Base-by-base conservation (phyloP, 225 moss, liverwort and hornwort genomes). In the Marchantia polymorpha region DNA sequence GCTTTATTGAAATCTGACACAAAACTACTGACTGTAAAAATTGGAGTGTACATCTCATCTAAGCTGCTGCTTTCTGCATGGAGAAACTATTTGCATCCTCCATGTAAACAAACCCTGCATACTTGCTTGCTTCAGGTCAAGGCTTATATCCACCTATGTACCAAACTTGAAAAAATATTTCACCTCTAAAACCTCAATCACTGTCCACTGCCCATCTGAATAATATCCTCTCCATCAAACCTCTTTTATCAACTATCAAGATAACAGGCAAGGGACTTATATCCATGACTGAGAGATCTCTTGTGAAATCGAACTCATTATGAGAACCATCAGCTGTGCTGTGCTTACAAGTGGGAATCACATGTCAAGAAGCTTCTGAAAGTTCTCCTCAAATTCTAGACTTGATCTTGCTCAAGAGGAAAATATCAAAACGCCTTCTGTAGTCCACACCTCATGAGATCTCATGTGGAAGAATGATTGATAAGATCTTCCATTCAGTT, bases 21-120 rank as follows among this genome's bases (percentile, higher is more conserved):
- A 72, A 85, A 82, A 79, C 63, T 73, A 85, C 85, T 80, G 76
- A 82, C 85, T 80, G 76, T 85, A 85, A 82, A 79, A 80, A 82
- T 85, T 82, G 82, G 84, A 84, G 85, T 82, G 77, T 80, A 82
- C 79, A 85, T 80, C 77, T 80, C 76, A 72, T 64, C 79, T 85
- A 67, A 77, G 79, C 80, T 65, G 77, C 77, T 77, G 65, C 77
- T 77, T 52, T 66, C 77, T 48, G 80, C 82, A 82, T 72, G 76
- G 79, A 82, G 79, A 76, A 79, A 79, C 76, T 79, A 82, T 80
- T 72, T 76, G 72, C 79, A 82, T 82, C 67, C 80, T 82, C 82
- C 82, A 77, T 67, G 82, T 67, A 58, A 80, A 64, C 76, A 65
- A 77, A 64, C 75, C 75, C 75, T 75, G 58, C 77, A 63, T 64